Percentiles rank a stretch among this genome's conserved stretches.
phyloP scores from a whole-genome alignment of 2,329 filamentous ascomycete genomes.

The Fusarium albosuccineum region DNA sequence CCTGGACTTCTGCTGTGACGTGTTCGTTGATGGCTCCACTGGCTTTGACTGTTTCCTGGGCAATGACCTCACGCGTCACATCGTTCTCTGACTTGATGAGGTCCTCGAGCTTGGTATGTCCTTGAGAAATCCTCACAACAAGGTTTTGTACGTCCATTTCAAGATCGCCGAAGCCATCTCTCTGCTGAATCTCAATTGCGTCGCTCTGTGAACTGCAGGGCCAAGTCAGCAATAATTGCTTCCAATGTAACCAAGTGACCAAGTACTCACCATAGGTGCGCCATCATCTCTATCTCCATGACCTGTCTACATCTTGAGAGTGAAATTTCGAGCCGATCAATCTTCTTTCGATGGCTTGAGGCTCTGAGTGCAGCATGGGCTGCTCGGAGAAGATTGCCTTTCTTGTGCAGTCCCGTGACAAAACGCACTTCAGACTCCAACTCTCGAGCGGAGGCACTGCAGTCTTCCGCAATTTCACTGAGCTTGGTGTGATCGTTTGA shows the following conservation, averaged over 20 bases:
- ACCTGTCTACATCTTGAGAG: slow-evolving; percentile 1
- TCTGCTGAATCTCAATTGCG: neutral
- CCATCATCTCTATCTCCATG: slow-evolving; percentile 17
- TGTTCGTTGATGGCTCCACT: too few species aligned
- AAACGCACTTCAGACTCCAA: slow-evolving; percentile 6
- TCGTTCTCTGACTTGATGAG: slow-evolving; percentile 1
- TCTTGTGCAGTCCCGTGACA: neutral
- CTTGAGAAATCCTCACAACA: neutral
- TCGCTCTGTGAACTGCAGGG: too few species aligned
- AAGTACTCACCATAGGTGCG: slow-evolving; percentile 4
- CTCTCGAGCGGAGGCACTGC: neutral
- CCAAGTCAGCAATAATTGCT: too few species aligned
- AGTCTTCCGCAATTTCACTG: neutral
- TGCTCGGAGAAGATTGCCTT: neutral
- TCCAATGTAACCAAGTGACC: too few species aligned
- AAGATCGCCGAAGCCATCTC: neutral
- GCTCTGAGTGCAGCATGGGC: neutral
- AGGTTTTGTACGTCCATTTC: slow-evolving; percentile 5
- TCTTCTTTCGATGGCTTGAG: slow-evolving; percentile 7
- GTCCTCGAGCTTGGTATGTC: neutral
- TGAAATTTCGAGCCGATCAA: slow-evolving; percentile 4
- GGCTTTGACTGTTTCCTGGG: too few species aligned
- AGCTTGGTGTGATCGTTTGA: neutral
- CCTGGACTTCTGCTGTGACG: neutral
- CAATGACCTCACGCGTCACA: neutral